A percentile compares a stretch with the other conserved stretches of the same genome.
These are phyloP conservation scores for Symbiodinium natans DNA, from an alignment of 73 alveolate genomes.

Conservation along the genomic window DNA sequence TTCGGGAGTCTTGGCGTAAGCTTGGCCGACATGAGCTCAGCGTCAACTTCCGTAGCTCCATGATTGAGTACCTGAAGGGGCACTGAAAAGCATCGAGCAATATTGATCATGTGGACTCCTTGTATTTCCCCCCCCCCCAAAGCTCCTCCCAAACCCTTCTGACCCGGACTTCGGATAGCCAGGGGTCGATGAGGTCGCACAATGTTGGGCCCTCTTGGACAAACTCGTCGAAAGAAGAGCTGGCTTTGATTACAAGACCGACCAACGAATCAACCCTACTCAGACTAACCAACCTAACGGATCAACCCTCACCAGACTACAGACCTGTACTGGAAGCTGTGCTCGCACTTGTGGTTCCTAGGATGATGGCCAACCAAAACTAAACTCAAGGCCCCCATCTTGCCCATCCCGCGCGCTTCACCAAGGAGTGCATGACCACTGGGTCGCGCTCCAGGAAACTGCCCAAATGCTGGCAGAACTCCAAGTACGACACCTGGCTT, in stretches of 20 bases:
- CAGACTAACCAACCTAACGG: no score
- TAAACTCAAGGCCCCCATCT: not conserved
- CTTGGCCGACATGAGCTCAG: not conserved
- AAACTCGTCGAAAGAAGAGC: no score
- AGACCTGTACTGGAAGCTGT: not conserved
- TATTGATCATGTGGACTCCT: not conserved
- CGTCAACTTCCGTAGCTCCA: constrained; percentile 6
- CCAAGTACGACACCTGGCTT: constrained; percentile 40
- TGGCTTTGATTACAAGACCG: no score
- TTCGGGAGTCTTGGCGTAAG: no score
- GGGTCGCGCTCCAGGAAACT: constrained; percentile 91
- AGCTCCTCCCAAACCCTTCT: not conserved
- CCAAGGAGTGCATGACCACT: constrained; percentile 49
- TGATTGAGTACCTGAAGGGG: not conserved
- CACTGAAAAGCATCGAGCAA: not conserved
- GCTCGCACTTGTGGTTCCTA: no score
- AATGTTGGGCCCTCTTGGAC: no score
- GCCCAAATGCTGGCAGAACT: constrained; percentile 58
- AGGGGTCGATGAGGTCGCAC: no score
- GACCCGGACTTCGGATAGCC: no score
- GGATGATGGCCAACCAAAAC: no score
- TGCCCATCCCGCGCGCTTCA: not conserved
- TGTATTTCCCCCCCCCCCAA: not conserved
- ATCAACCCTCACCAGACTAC: not conserved
- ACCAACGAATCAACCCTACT: no score